Evolutionary conservation across 2,329 filamentous ascomycete genomes (phyloP), one percentile per base, ranked within the genome.

Genomic region (Myotisia sp.): DNA sequence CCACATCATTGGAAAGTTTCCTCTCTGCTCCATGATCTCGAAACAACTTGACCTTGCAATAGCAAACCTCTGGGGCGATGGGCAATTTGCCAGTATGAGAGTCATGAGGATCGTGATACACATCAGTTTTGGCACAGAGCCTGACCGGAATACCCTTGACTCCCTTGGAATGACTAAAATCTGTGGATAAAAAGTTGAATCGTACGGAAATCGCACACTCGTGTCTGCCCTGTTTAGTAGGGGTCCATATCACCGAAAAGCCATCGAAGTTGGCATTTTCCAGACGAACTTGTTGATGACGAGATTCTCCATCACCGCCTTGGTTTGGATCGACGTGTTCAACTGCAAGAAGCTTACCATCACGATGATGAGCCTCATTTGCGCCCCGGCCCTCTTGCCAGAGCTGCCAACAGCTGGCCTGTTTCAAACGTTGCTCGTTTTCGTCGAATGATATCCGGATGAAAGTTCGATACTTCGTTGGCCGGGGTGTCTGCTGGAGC

Each of bases 111-210:
- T 17, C 31, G 9, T 47, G 47, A 3, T 41, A 16, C 7, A 76
- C 58, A 43, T 80, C 79, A 0, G 90, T 95, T 59, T 95, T 95
- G 9, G 86, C 76, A 55, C 87, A 95, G 0, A 95, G 69, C 36
- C 90, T 69, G 3, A 98, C 86, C 0, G 90, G 87, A 44, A 95
- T 94, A 22, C 90, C 90, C 59, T 95, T 98, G 31, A 98, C 90
- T 29, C 90, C 90, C 53, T 98, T 98, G 6, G 90, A 95, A 52
- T 95, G 90, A 55, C 87, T 95, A 54, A 95, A 98, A 53, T 98
- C 90, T 6, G 90, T 98, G 0, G 90, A 98, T 0, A 98, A 67
- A 52, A 98, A 98, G 60, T 98, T 98, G 67, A 95, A 98, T 29
- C 90, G 81, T 8, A 95, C 83, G 6, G 85, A 80, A 37, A 98